phyloP scores from a whole-genome alignment of 345 rosid species.

The Populus alba region DNA sequence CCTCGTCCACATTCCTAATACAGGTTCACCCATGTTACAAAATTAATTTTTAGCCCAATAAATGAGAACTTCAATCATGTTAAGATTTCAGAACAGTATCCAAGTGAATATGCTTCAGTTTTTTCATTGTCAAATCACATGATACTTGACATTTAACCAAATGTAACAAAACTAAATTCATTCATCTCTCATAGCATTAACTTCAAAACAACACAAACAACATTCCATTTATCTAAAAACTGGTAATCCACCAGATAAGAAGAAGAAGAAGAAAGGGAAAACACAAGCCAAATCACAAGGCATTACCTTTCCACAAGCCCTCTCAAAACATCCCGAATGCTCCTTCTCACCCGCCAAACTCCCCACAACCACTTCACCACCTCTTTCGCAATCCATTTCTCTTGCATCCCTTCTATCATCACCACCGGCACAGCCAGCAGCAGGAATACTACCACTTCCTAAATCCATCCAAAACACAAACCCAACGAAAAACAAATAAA shows the following conservation, averaged over 20 bases:
- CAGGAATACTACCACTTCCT: constrained; percentile 35
- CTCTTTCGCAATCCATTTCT: constrained; percentile 25
- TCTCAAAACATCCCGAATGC: constrained; percentile 26
- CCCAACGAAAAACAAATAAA: constrained; percentile 78
- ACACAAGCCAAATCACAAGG: background rate
- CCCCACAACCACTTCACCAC: constrained; percentile 23
- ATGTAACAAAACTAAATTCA: background rate
- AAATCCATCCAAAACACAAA: constrained; percentile 96
- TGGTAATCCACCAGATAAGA: background rate
- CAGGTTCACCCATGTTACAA: background rate
- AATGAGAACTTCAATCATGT: background rate
- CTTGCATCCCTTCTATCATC: constrained; percentile 8
- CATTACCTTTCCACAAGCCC: constrained; percentile 47
- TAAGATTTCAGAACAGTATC: background rate
- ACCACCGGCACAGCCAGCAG: constrained; percentile 19
- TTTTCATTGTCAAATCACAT: too few relatives aligned
- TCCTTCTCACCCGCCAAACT: constrained; percentile 33
- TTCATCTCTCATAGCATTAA: background rate
- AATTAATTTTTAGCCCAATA: background rate
- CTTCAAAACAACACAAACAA: background rate
- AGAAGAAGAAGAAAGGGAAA: background rate
- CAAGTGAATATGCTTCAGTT: background rate
- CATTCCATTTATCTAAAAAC: background rate
- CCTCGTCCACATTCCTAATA: background rate
- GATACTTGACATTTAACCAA: background rate